Evolutionary conservation across 176 grass and related monocot species (phyloP).

Genomic region (Bonia amplexicaulis): DNA sequence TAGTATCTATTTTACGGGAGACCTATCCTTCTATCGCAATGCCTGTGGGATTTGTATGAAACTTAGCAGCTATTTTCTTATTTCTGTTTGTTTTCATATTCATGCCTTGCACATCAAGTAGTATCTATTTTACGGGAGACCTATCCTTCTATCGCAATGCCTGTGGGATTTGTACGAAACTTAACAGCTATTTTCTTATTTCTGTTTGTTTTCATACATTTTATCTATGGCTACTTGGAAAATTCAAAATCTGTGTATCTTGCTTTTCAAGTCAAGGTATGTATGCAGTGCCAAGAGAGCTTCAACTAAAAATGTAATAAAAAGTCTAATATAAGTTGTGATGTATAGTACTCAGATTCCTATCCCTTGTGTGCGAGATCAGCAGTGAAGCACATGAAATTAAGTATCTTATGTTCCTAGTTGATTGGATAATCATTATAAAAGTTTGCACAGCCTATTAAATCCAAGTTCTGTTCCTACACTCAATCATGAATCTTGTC

Average conservation of each 20-base stretch:
- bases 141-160: not conserved
- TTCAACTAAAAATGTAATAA: not conserved
- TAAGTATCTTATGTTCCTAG: not conserved
- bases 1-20: not conserved
- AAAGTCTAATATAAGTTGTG: not conserved
- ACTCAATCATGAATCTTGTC: not conserved
- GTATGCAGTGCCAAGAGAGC: not conserved
- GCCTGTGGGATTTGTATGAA: too few species aligned
- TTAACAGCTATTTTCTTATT: not conserved
- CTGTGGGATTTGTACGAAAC: not conserved
- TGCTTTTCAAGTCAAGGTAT: not conserved
- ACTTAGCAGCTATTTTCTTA: too few species aligned
- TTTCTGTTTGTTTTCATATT: too few species aligned
- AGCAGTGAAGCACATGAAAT: not conserved
- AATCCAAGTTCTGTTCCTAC: not conserved
- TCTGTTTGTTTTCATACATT: not conserved
- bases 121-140: not conserved
- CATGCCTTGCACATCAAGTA: not conserved
- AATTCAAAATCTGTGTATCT: not conserved
- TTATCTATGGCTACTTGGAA: not conserved
- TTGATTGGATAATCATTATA: slow-evolving; percentile 1
- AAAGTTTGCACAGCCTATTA: slow-evolving; percentile 14
- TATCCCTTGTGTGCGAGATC: not conserved
- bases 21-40: too few species aligned
- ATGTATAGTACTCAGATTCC: not conserved